Evolutionary conservation across 1,284 basidiomycete genomes (phyloP).

Genomic region (Ganoderma resinaceum): DNA sequence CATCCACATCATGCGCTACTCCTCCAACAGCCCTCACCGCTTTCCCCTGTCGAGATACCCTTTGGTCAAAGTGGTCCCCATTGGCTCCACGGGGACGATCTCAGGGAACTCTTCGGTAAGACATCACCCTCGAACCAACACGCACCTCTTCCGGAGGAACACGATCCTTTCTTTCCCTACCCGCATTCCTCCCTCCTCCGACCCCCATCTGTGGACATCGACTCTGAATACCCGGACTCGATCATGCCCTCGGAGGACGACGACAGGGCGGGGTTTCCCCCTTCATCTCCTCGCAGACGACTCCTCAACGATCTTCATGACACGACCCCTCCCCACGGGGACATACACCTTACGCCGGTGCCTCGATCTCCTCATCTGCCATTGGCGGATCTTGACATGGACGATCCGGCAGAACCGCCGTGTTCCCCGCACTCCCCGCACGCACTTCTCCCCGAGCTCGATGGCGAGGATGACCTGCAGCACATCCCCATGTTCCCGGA

Average conservation of each 20-base stretch:
- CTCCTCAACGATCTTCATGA: constrained; percentile 28
- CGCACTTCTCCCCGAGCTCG: constrained; percentile 23
- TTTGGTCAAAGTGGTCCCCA: constrained; percentile 9
- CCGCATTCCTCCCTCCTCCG: constrained; percentile 19
- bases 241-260: constrained; percentile 34
- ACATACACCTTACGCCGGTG: constrained; percentile 29
- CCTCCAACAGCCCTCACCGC: constrained; percentile 15
- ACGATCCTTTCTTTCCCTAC: constrained; percentile 26
- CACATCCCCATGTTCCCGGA: background rate
- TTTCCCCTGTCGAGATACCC: constrained; percentile 25
- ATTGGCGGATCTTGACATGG: constrained; percentile 23
- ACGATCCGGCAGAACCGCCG: constrained; percentile 21
- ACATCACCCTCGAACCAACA: constrained; percentile 3
- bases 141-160: constrained; percentile 17
- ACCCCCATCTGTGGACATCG: constrained; percentile 23
- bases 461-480: constrained; percentile 15
- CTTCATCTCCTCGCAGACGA: constrained; percentile 29
- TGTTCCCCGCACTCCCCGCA: constrained; percentile 28
- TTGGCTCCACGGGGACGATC: constrained; percentile 12
- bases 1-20: background rate
- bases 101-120: background rate
- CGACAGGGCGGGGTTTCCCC: constrained; percentile 14
- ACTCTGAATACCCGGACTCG: constrained; percentile 32
- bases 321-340: constrained; percentile 21
- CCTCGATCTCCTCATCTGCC: constrained; percentile 32